Percentiles rank a stretch among this genome's conserved stretches.
Evolutionary conservation across 805 yeast genomes (phyloP).

Genomic region (Lipomyces sp.): DNA sequence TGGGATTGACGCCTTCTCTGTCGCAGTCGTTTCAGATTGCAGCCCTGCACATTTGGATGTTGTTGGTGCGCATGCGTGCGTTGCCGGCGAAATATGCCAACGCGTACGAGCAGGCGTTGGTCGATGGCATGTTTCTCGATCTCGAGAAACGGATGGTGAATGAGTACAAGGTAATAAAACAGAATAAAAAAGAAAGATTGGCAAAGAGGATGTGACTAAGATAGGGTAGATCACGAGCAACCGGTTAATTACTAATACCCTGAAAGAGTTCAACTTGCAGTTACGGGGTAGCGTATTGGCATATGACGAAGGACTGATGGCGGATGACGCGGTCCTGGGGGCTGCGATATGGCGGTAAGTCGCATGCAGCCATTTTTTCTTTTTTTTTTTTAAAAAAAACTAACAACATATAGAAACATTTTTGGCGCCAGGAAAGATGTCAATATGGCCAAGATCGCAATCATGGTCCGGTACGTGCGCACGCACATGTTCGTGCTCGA

Average conservation of each 20-base stretch:
- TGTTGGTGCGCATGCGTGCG: constrained; percentile 93
- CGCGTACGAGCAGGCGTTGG: constrained; percentile 88
- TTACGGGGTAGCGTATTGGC: constrained; percentile 86
- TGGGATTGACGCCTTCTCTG: constrained; percentile 82
- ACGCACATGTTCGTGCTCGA: constrained; percentile 86
- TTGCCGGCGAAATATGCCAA: constrained; percentile 89
- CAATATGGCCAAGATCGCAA: constrained; percentile 83
- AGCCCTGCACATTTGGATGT: constrained; percentile 87
- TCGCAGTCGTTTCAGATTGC: constrained; percentile 97
- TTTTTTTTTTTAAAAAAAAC: not conserved
- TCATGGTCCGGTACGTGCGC: constrained; percentile 86
- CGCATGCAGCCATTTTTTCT: too few species aligned
- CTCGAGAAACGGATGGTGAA: constrained; percentile 83
- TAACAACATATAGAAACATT: constrained; percentile 61
- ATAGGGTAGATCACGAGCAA: constrained; percentile 62
- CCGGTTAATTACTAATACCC: constrained; percentile 79
- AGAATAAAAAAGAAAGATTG: too few species aligned
- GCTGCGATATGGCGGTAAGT: constrained; percentile 49
- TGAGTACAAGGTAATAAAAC: constrained; percentile 62
- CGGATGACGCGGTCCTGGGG: constrained; percentile 58
- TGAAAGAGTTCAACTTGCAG: constrained; percentile 89
- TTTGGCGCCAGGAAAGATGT: constrained; percentile 77
- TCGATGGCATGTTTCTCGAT: constrained; percentile 87
- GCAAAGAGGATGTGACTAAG: not conserved
- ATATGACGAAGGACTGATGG: constrained; percentile 90